A percentile compares a stretch with the other conserved stretches of the same genome.
Conservation (phyloP, 768 basidiomycete genomes). For the Trametes villosa region DNA sequence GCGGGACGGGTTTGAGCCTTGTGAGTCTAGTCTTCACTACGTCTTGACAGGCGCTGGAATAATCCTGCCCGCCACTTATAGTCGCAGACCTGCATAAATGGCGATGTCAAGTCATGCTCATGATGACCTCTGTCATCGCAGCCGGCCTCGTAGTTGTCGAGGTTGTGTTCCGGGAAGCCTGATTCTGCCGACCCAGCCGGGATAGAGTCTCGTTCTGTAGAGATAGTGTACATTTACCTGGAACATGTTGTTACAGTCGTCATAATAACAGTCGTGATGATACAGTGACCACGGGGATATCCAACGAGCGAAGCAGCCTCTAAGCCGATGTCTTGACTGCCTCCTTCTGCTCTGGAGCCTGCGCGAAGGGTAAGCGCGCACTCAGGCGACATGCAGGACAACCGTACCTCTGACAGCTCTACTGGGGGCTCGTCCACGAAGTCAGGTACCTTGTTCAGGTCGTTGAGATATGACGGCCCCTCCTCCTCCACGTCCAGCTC, state of each 20-base stretch:
- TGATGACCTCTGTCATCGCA: slow-evolving; percentile 21
- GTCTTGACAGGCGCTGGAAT: neutral
- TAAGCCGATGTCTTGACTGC: slow-evolving; percentile 39
- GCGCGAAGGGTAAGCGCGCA: neutral
- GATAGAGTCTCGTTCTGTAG: neutral
- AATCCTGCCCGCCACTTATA: slow-evolving; percentile 1
- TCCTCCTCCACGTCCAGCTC: slow-evolving; percentile 93
- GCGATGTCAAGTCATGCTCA: slow-evolving; percentile 25
- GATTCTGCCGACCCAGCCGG: neutral
- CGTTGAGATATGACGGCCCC: slow-evolving; percentile 84
- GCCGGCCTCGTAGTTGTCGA: slow-evolving; percentile 23
- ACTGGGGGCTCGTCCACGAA: slow-evolving; percentile 90
- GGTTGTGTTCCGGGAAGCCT: slow-evolving; percentile 22
- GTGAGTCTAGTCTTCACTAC: slow-evolving; percentile 11
- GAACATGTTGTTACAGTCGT: slow-evolving; percentile 17
- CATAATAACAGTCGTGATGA: too few species aligned
- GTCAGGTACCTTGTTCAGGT: slow-evolving; percentile 87
- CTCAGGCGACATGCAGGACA: neutral
- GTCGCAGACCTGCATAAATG: slow-evolving; percentile 26
- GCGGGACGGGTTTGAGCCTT: slow-evolving; percentile 19
- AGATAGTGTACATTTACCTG: slow-evolving; percentile 8
- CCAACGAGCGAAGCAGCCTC: neutral
- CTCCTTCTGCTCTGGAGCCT: slow-evolving; percentile 31
- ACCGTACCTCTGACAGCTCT: slow-evolving; percentile 61
- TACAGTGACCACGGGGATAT: slow-evolving; percentile 8